Base-by-base conservation (phyloP, 768 basidiomycete species). In the Gloeostereum incarnatum region DNA sequence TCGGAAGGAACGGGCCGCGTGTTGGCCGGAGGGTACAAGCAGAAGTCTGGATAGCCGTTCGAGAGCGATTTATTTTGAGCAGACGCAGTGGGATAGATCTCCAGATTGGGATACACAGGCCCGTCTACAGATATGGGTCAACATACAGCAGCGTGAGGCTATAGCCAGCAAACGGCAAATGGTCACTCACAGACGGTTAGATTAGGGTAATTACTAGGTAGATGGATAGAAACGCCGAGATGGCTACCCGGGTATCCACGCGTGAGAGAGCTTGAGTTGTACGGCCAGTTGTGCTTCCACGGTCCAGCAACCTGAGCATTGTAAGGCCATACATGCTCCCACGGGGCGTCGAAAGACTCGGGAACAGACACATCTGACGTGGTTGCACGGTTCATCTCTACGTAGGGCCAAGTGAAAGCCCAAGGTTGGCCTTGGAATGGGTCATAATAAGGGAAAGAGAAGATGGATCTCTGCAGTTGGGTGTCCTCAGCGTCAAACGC, bases 341-440 rank as follows among this genome's bases (percentile, higher is more conserved):
- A 63, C 17, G 56, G 55, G 17, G 17, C 38, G 38, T n/a, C 18
- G 3, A 18, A 27, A 5, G 20, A n/a, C 5, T 19, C 35, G 17
- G 27, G 22, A 10, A 26, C 26, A 19, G n/a, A n/a, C n/a, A n/a
- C 9, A 11, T 9, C 32, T 34, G 33, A 20, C 19, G 33, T 34
- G 19, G 21, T 19, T 3, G 14, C 33, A 17, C 7, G 26, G 26
- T 24, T 18, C 39, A 26, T 10, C 16, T 30, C 41, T 30, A 27
- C 46, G 31, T 62, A 59, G 2, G 61, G 60, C 58, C 60, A 65
- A 22, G 59, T 54, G 42, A 58, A 48, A 6, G 36, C 26, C 60
- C 58, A 63, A 11, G 48, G 53, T 13, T 34, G 31, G 20, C 41
- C 39, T 31, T 34, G 23, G 36, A 41, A n/a, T n/a, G n/a, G n/a